Evolutionary conservation across 768 basidiomycete species (phyloP), one percentile per base, ranked within the genome.

Genomic region (Hysterangium stoloniferum): DNA sequence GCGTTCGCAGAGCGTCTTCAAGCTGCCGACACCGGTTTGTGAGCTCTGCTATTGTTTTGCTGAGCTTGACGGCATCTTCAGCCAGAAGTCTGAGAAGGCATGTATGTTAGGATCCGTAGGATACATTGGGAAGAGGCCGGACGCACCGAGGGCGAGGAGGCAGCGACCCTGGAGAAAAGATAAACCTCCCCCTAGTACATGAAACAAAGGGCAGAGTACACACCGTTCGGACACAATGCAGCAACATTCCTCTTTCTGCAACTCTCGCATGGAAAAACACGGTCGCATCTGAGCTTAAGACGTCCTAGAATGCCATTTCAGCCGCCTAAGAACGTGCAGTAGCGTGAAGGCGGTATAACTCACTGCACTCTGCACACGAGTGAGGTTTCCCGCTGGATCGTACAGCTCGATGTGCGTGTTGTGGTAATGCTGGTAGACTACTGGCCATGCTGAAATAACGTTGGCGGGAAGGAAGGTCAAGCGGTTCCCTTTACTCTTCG

Each of bases 211-310:
- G 31, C 46, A 37, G 48, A 54, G 17, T 8, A 69, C 77, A 52
- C 62, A 82, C 82, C 67, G 62, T 89, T 86, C 44, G 86, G 86
- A 63, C 86, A 90, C 55, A 90, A 88, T 50, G 85, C 81, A 44
- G 80, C 82, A 59, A 84, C 86, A 11, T 84, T 84, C 55, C 84
- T 75, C 66, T 89, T 90, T 19, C 87, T 77, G 58, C 86, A 89
- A 1, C 84, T 86, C 56, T 82, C 76, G 59, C 86, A 89, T 8
- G 86, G 86, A 57, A 87, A 72, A 25, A 73, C 73, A 58, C 86
- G 76, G 70, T 89, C 86, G 64, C 86, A 90, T 17, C 80, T 73
- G 53, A 84, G 66, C 63, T 85, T 85, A 33, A 85, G 65, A 56
- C 83, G 49, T 27, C 49, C 49, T 51, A 28, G 20, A 12, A 31